Percentiles rank a stretch among this genome's conserved stretches.
Conservation (phyloP, 2,329 filamentous ascomycete species). For the Acrodontium crateriforme region DNA sequence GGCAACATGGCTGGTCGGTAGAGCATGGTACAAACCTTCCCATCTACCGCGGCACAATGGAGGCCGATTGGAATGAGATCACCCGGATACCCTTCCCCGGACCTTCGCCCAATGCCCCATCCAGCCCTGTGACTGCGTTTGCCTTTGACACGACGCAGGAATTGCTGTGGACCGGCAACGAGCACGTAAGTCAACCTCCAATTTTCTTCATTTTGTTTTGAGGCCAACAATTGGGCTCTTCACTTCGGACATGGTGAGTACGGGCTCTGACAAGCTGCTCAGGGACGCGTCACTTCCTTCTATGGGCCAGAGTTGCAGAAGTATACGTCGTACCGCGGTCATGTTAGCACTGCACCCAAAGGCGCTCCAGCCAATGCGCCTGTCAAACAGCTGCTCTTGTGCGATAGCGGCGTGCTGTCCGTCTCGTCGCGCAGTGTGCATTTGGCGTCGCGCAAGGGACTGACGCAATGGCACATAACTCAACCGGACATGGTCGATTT, state of each 20-base stretch:
- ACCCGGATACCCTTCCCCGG: constrained; percentile 70
- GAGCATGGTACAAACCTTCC: neutral
- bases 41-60: constrained; percentile 24
- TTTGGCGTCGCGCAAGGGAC: constrained; percentile 69
- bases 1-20: too few species aligned
- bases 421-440: constrained; percentile 73
- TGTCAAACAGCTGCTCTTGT: constrained; percentile 79
- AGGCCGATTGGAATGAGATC: constrained; percentile 48
- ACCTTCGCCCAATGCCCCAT: constrained; percentile 52
- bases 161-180: constrained; percentile 83
- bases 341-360: constrained; percentile 35
- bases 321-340: constrained; percentile 82
- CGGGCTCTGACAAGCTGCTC: constrained; percentile 2
- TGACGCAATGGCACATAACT: constrained; percentile 78
- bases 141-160: constrained; percentile 84
- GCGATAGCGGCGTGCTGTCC: constrained; percentile 80
- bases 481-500: constrained; percentile 70
- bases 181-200: constrained; percentile 50
- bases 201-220: neutral
- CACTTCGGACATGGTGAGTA: neutral
- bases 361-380: constrained; percentile 45
- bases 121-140: constrained; percentile 61
- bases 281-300: constrained; percentile 85
- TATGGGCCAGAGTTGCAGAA: constrained; percentile 70
- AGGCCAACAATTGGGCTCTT: neutral